Percentiles rank a stretch among this genome's conserved stretches.
phyloP scores from a whole-genome alignment of 2,329 filamentous ascomycete genomes.

The Ascochyta fabae region DNA sequence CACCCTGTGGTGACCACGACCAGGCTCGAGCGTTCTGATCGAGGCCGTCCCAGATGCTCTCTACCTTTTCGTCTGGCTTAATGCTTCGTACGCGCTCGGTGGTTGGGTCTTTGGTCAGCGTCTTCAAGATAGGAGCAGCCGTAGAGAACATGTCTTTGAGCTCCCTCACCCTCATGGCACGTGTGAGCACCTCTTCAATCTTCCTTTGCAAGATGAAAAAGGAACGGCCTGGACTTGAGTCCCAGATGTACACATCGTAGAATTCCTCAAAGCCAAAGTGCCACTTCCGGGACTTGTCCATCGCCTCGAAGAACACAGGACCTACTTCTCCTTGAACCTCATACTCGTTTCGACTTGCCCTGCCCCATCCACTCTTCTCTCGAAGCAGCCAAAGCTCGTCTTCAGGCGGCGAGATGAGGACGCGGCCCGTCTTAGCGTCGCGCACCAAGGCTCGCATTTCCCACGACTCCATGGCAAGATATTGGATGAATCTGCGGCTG shows the following conservation, averaged over 20 bases:
- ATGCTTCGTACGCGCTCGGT: slow-evolving; percentile 48
- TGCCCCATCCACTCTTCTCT: slow-evolving; percentile 49
- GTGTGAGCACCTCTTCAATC: slow-evolving; percentile 46
- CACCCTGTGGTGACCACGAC: slow-evolving; percentile 13
- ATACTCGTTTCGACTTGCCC: slow-evolving; percentile 51
- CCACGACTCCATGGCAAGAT: slow-evolving; percentile 50
- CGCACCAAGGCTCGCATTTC: slow-evolving; percentile 51
- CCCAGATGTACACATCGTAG: slow-evolving; percentile 55
- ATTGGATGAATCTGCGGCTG: slow-evolving; percentile 53
- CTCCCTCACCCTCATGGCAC: slow-evolving; percentile 44
- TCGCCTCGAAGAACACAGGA: slow-evolving; percentile 50
- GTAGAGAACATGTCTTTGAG: slow-evolving; percentile 43
- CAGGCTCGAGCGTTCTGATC: slow-evolving; percentile 22
- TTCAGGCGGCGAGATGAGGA: slow-evolving; percentile 48
- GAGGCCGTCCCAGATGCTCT: slow-evolving; percentile 46
- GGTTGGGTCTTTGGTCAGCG: slow-evolving; percentile 45
- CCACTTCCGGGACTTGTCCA: slow-evolving; percentile 48
- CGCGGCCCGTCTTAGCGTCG: slow-evolving; percentile 49
- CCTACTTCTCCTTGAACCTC: slow-evolving; percentile 45
- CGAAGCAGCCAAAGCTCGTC: slow-evolving; percentile 51
- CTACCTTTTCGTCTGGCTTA: slow-evolving; percentile 41
- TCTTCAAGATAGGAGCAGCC: slow-evolving; percentile 46
- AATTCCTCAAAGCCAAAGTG: slow-evolving; percentile 53
- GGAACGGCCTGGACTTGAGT: slow-evolving; percentile 42
- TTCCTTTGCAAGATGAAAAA: slow-evolving; percentile 40